Evolutionary conservation across 2,329 filamentous ascomycete species (phyloP).

Genomic region (Remersonia thermophila): DNA sequence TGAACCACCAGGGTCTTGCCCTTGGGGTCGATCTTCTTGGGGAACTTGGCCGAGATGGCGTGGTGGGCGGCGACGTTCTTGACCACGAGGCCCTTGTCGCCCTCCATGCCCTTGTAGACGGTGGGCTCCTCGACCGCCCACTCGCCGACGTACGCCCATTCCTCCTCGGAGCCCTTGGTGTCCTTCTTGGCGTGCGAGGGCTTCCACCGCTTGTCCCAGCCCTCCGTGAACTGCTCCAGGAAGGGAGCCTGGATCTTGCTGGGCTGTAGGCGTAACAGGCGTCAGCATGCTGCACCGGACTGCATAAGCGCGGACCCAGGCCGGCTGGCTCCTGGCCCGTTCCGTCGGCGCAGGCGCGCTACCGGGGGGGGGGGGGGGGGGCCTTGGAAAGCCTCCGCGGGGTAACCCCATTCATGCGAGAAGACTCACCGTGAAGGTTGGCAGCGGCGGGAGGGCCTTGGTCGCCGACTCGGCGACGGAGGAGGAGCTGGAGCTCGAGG

Average conservation of each 20-base stretch:
- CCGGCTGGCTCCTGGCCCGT: background rate
- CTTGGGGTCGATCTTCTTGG: conserved; percentile 93
- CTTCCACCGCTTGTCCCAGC: conserved; percentile 91
- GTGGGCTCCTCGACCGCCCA: conserved; percentile 93
- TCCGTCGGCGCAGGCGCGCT: background rate
- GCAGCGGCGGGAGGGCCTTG: conserved; percentile 50
- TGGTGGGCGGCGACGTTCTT: conserved; percentile 98
- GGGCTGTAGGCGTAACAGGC: conserved; percentile 44
- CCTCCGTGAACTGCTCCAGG: conserved; percentile 95
- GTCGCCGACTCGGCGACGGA: conserved; percentile 38
- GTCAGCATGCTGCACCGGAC: conserved; percentile 6
- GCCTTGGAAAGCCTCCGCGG: no score
- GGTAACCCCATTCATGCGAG: no score
- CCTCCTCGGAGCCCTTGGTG: conserved; percentile 49
- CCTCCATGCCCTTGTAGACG: conserved; percentile 82
- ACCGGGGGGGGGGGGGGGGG: conserved; percentile 3
- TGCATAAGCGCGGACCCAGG: conserved; percentile 1
- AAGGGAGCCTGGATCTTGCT: conserved; percentile 83
- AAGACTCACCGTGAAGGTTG: conserved; percentile 76
- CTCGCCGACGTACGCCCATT: conserved; percentile 95
- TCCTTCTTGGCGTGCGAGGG: conserved; percentile 95
- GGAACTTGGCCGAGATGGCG: conserved; percentile 98
- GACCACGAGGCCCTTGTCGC: conserved; percentile 92
- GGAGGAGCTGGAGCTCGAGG: conserved; percentile 28
- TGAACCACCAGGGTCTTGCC: conserved; percentile 94